Base-by-base conservation (phyloP, 2,329 filamentous ascomycete species). In the Diplodia mutila region DNA sequence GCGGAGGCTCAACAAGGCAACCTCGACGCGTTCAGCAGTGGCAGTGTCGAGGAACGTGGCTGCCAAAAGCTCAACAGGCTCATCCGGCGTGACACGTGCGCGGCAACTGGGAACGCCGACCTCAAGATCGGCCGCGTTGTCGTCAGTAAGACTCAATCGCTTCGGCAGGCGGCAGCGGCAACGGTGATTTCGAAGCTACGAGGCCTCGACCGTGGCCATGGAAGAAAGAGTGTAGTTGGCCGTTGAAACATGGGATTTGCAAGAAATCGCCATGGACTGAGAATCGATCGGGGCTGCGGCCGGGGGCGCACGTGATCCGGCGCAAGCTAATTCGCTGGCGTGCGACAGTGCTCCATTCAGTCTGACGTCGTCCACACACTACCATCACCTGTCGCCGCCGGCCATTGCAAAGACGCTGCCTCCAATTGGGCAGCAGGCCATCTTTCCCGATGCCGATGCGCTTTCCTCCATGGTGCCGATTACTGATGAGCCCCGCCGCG, bases 161-260 rank as follows among this genome's bases (percentile, higher is more conserved):
- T 37, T 39, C 32, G n/a, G 34, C 29, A n/a, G 27, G 53, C 34
- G 53, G 53, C 53, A 42, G 34, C 18, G 8, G 53, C 25, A 34
- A 29, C 53, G 32, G 29, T 42, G 42, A 63, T 63, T 51, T 51
- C 29, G 42, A 63, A 63, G 59, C 46, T 34, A 5, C 14, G 18
- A 16, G 59, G 27, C n/a, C 57, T 51, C 14, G 57, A 11, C 37
- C 57, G 16, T 8, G 29, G 29, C 29, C 29, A 32, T 7, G 29
- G 29, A 32, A 32, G 2, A 23, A 23, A 61, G 16, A 14, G 3
- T 12, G 55, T 11, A 29, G 27, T 48, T 29, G 7, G 8, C 29
- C 29, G 7, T 32, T 32, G 29, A 18, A 23, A 61, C 57, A 61
- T 61, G 57, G 57, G 16, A 61, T 61, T n/a, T 61, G 39, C 57